Percentiles rank a stretch among this genome's conserved stretches.
Conservation (phyloP, 371 early-diverging fungal species). For the Mortierella sp. region DNA sequence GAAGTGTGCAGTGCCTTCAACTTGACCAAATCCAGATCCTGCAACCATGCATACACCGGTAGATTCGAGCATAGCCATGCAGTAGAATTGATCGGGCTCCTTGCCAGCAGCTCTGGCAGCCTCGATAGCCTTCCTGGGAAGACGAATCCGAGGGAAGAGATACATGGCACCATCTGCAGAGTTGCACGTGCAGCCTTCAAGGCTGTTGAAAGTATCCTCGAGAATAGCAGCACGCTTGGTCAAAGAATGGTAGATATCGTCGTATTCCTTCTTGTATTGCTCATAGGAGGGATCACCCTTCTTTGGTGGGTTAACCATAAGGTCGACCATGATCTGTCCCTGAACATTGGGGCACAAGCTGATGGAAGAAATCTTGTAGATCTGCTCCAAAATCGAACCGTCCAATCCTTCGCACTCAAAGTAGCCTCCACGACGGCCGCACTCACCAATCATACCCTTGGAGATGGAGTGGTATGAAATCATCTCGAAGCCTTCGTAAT, state of each 20-base stretch:
- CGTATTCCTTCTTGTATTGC: slow-evolving; percentile 80
- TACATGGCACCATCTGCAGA: slow-evolving; percentile 96
- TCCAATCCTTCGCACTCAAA: slow-evolving; percentile 93
- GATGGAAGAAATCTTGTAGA: slow-evolving; percentile 95
- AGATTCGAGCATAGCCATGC: slow-evolving; percentile 88
- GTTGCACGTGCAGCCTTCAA: slow-evolving; percentile 92
- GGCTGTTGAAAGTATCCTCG: slow-evolving; percentile 80
- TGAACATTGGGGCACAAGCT: slow-evolving; percentile 92
- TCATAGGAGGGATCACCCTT: slow-evolving; percentile 83
- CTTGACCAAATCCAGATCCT: slow-evolving; percentile 95
- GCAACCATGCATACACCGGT: slow-evolving; percentile 96
- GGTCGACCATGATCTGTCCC: slow-evolving; percentile 89
- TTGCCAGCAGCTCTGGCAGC: slow-evolving; percentile 76
- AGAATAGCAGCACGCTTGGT: slow-evolving; percentile 83
- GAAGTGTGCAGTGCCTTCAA: slow-evolving; percentile 93
- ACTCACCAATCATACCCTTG: slow-evolving; percentile 99
- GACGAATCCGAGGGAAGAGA: slow-evolving; percentile 87
- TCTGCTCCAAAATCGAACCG: slow-evolving; percentile 77
- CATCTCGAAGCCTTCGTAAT: slow-evolving; percentile 78
- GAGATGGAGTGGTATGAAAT: slow-evolving; percentile 97
- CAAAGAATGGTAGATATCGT: slow-evolving; percentile 85
- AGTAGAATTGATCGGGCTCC: slow-evolving; percentile 91
- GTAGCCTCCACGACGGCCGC: slow-evolving; percentile 98
- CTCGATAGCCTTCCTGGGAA: slow-evolving; percentile 82
- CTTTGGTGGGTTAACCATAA: slow-evolving; percentile 95